Evolutionary conservation across 1,139 yeast species (phyloP), one percentile per base, ranked within the genome.

Genomic region (Suhomyces bolitotheri): DNA sequence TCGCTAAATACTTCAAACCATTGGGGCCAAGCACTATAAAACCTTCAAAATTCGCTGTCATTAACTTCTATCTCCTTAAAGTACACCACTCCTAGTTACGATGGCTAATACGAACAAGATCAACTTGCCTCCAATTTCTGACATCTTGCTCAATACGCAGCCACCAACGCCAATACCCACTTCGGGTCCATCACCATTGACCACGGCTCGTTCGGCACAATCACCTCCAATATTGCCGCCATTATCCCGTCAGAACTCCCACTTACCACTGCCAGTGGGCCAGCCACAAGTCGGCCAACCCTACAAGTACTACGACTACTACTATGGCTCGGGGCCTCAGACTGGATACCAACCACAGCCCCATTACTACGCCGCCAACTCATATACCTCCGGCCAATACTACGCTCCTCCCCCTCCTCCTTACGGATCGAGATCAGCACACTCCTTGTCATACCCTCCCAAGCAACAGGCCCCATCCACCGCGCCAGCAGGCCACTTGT

Each of bases 61-160:
- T 11, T 19, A 15, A 16, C 23, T n/a, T 16, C 23, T 20, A 20
- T 16, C 21, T 12, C 16, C 15, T 8, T 2, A 11, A 11, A 4
- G 10, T 25, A 8, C 9, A 13, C n/a, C 9, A 19, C 27, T 20
- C 13, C 24, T 19, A 21, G 20, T 34, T 19, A 37, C 20, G 12
- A 37, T 37, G 37, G 22, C 37, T 14, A 32, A 37, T 32, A 35
- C 36, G 22, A 51, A 50, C 38, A 60, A 53, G 41, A 51, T 64
- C 15, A 60, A 60, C 40, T 56, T 64, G 47, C 71, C 71, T 15
- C 68, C 71, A 11, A 64, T 64, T 22, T 58, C 64, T 25, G 66
- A 64, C 49, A 56, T 64, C 19, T 56, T 64, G 39, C 46, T 39
- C n/a, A 42, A 35, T 34, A 17, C 20, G 20, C 38, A 33, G 17